Evolutionary conservation across 495 filamentous ascomycete genomes (phyloP).

Genomic region (Penicillium waksmanii): DNA sequence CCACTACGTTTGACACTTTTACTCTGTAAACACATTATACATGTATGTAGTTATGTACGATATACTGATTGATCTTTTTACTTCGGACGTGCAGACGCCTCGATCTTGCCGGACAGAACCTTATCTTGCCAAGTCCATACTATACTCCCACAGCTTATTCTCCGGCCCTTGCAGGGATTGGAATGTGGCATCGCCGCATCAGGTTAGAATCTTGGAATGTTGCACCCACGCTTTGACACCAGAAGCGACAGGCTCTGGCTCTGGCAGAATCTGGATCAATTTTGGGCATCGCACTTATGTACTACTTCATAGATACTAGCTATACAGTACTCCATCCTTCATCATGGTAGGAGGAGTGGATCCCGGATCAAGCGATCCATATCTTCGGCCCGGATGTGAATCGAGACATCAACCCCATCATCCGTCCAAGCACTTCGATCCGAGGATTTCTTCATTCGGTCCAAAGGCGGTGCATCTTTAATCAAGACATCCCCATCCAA

Average conservation of each 20-base stretch:
- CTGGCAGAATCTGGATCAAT: not conserved
- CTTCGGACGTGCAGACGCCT: no score
- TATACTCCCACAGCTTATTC: not conserved
- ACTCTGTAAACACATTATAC: not conserved
- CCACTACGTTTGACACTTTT: no score
- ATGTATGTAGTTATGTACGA: no score
- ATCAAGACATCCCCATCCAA: slow-evolving; percentile 33
- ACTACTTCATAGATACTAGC: not conserved
- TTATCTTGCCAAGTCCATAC: slow-evolving; percentile 2
- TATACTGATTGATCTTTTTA: no score
- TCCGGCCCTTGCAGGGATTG: slow-evolving; percentile 15
- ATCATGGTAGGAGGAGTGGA: slow-evolving; percentile 18
- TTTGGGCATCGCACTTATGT: not conserved
- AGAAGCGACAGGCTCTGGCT: no score
- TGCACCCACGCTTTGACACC: slow-evolving; percentile 3
- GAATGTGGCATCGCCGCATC: slow-evolving; percentile 22
- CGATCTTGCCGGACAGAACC: not conserved
- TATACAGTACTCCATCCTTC: not conserved
- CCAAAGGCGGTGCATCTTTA: slow-evolving; percentile 31
- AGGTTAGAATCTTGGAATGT: slow-evolving; percentile 12
- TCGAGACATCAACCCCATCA: slow-evolving; percentile 32
- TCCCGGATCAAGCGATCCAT: slow-evolving; percentile 30
- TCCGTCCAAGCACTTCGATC: slow-evolving; percentile 20
- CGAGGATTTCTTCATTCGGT: not conserved
- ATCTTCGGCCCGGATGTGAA: slow-evolving; percentile 29